Evolutionary conservation across 2,329 filamentous ascomycete species (phyloP).

Genomic region (Trichoderma pleuroti): DNA sequence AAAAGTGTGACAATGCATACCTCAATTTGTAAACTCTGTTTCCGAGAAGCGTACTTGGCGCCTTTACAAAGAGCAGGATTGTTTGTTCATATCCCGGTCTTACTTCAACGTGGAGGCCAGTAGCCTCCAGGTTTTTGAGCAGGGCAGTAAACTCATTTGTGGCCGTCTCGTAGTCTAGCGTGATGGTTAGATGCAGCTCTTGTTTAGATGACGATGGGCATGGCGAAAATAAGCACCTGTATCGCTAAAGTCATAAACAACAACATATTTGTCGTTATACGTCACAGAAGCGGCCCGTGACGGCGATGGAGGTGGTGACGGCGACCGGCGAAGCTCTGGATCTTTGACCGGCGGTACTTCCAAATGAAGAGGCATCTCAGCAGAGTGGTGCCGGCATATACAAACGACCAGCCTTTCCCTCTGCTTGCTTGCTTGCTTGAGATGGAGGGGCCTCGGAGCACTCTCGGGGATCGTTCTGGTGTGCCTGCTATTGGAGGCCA

Average conservation of each 20-base stretch:
- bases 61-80: constrained; percentile 63
- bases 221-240: constrained; percentile 29
- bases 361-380: constrained; percentile 12
- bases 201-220: neutral
- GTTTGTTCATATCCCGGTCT: constrained; percentile 65
- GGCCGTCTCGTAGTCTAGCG: constrained; percentile 34
- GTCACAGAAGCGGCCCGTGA: neutral
- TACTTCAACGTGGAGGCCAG: constrained; percentile 68
- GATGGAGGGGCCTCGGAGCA: neutral
- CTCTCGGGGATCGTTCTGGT: neutral
- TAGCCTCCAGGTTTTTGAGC: constrained; percentile 55
- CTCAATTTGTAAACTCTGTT: constrained; percentile 65
- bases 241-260: constrained; percentile 37
- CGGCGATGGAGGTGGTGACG: constrained; percentile 4
- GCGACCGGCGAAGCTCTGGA: constrained; percentile 2
- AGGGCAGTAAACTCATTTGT: constrained; percentile 41
- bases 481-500: neutral
- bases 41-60: constrained; percentile 59
- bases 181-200: neutral
- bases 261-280: constrained; percentile 41
- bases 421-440: too few species aligned
- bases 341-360: constrained; percentile 5
- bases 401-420: neutral
- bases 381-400: neutral
- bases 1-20: constrained; percentile 34